Conservation (phyloP, 179 eudicot genomes). For the Spinacia oleracea region DNA sequence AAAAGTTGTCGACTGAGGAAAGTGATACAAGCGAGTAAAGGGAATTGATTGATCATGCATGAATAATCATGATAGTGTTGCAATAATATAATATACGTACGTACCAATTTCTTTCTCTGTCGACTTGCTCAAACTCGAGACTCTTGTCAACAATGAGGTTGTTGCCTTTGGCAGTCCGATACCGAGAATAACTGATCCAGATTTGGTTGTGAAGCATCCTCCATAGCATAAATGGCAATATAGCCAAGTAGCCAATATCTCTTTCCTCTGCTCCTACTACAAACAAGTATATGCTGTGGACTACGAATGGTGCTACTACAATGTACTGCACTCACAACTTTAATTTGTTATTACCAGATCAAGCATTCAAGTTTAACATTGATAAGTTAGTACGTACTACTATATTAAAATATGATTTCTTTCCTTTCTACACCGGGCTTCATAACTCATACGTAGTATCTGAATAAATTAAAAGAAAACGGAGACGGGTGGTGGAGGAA, state of each 20-base stretch:
- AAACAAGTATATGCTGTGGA: conserved; percentile 48
- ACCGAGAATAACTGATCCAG: conserved; percentile 78
- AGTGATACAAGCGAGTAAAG: background rate
- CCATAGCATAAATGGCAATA: conserved; percentile 46
- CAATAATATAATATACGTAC: too few species aligned
- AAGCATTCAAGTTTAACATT: too few species aligned
- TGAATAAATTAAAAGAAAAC: too few species aligned
- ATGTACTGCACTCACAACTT: conserved; percentile 23
- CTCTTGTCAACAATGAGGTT: conserved; percentile 63
- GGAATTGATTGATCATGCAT: too few species aligned
- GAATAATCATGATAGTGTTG: background rate
- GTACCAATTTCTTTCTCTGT: conserved; percentile 75
- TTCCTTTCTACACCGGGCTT: too few species aligned
- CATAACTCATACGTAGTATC: too few species aligned
- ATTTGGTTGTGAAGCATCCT: conserved; percentile 74
- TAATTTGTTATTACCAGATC: too few species aligned
- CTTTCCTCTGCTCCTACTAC: conserved; percentile 39
- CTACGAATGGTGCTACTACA: conserved; percentile 51
- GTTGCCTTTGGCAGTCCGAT: conserved; percentile 70
- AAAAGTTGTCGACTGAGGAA: too few species aligned
- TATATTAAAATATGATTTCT: too few species aligned
- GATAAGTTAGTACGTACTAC: too few species aligned
- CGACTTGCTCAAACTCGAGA: conserved; percentile 87
- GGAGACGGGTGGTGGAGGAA: too few species aligned
- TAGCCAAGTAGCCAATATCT: conserved; percentile 26